Conservation (phyloP, 495 filamentous ascomycete species). For the Lophiostoma macrostomum region DNA sequence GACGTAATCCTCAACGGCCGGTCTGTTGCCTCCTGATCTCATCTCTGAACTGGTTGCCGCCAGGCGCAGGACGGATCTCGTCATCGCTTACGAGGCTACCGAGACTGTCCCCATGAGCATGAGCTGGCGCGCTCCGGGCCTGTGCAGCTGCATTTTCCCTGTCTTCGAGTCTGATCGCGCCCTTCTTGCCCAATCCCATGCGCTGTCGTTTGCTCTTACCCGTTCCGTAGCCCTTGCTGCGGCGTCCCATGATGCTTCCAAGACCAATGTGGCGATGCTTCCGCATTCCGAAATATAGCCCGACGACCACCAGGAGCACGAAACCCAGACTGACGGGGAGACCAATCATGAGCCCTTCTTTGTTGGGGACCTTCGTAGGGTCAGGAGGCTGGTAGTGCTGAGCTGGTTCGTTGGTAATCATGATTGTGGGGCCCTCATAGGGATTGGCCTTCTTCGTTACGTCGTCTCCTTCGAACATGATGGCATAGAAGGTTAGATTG, state of each 20-base stretch:
- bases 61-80: conserved; percentile 22
- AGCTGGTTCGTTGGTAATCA: conserved; percentile 25
- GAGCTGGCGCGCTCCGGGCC: conserved; percentile 2
- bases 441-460: conserved; percentile 3
- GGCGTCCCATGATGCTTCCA: conserved; percentile 34
- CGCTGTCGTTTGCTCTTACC: conserved; percentile 33
- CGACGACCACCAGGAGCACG: conserved; percentile 25
- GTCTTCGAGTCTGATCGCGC: conserved; percentile 32
- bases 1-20: conserved; percentile 14
- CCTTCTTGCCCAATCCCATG: conserved; percentile 34
- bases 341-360: conserved; percentile 31
- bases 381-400: conserved; percentile 24
- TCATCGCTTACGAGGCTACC: conserved; percentile 33
- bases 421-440: conserved; percentile 27
- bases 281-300: conserved; percentile 34
- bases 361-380: conserved; percentile 22
- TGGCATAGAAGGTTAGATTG: conserved; percentile 33
- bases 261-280: conserved; percentile 35
- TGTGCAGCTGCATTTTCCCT: neutral
- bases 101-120: conserved; percentile 22
- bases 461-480: conserved; percentile 11
- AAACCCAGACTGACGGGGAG: conserved; percentile 34
- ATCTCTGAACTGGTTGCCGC: conserved; percentile 29
- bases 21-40: conserved; percentile 33
- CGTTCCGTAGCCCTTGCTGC: conserved; percentile 24